A percentile compares a stretch with the other conserved stretches of the same genome.
Conservation (phyloP, 2,329 filamentous ascomycete species). For the Venturia asperata region DNA sequence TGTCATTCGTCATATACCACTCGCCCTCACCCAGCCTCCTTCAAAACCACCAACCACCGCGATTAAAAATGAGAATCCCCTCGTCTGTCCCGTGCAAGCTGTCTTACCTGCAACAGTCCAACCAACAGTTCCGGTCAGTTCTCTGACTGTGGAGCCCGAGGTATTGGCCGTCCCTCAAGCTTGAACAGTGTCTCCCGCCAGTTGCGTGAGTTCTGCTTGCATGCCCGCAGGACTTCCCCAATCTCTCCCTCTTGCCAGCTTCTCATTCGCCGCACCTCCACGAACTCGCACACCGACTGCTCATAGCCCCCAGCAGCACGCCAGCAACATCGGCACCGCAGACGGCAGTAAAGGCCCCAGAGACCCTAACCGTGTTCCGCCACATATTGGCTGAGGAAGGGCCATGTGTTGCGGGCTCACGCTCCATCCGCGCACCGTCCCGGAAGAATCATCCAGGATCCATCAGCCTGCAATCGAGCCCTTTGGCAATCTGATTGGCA, state of each 20-base stretch:
- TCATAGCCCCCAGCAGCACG: neutral
- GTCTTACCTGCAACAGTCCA: neutral
- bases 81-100: neutral
- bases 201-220: neutral
- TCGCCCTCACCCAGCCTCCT: conserved; percentile 5
- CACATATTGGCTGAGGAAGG: neutral
- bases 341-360: neutral
- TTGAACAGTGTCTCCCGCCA: neutral
- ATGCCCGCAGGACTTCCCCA: conserved; percentile 1
- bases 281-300: conserved; percentile 3
- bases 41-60: neutral
- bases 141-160: neutral
- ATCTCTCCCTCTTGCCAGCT: neutral
- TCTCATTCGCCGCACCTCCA: neutral
- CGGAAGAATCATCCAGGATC: neutral
- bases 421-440: conserved; percentile 8
- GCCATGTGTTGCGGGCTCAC: neutral
- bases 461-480: neutral
- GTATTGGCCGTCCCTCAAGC: conserved; percentile 1
- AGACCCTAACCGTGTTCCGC: neutral
- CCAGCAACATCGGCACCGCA: neutral
- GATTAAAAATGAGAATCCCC: neutral
- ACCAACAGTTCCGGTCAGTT: neutral
- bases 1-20: neutral
- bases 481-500: conserved; percentile 6